phyloP scores from a whole-genome alignment of 768 basidiomycete genomes.

The Boletus rubroflammeus region DNA sequence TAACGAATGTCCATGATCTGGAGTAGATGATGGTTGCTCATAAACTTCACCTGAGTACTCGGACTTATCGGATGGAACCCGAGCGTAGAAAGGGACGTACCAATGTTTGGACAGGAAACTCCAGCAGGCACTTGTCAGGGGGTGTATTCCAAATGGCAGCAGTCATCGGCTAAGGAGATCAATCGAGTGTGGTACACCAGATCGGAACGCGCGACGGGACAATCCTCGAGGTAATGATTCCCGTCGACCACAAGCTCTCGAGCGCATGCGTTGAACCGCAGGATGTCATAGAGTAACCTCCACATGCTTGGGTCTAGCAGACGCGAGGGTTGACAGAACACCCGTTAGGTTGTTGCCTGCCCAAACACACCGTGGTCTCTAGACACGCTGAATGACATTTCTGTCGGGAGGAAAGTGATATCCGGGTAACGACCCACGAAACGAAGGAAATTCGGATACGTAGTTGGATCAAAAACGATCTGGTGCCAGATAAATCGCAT shows the following conservation, averaged over 20 bases:
- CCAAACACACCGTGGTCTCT: constrained; percentile 58
- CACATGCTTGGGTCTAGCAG: constrained; percentile 65
- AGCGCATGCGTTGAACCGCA: constrained; percentile 71
- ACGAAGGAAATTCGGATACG: constrained; percentile 75
- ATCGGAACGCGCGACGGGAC: constrained; percentile 35
- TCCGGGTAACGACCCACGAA: constrained; percentile 51
- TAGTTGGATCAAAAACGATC: constrained; percentile 75
- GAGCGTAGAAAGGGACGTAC: constrained; percentile 29
- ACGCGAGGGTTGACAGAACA: constrained; percentile 66
- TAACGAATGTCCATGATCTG: constrained; percentile 46
- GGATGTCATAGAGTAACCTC: constrained; percentile 66
- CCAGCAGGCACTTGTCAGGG: constrained; percentile 61
- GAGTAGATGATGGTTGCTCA: constrained; percentile 72
- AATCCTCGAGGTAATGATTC: constrained; percentile 22
- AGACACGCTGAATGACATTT: constrained; percentile 79
- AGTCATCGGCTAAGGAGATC: constrained; percentile 60
- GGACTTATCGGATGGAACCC: background rate
- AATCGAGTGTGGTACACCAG: background rate
- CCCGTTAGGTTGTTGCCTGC: constrained; percentile 56
- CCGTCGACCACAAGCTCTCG: constrained; percentile 40
- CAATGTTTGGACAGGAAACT: constrained; percentile 69
- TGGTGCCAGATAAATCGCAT: constrained; percentile 20
- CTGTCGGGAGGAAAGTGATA: constrained; percentile 53
- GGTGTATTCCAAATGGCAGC: constrained; percentile 80
- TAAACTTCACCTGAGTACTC: constrained; percentile 51